Evolutionary conservation across 441 rosid genomes (phyloP).

Genomic region (Erodium trifolium): DNA sequence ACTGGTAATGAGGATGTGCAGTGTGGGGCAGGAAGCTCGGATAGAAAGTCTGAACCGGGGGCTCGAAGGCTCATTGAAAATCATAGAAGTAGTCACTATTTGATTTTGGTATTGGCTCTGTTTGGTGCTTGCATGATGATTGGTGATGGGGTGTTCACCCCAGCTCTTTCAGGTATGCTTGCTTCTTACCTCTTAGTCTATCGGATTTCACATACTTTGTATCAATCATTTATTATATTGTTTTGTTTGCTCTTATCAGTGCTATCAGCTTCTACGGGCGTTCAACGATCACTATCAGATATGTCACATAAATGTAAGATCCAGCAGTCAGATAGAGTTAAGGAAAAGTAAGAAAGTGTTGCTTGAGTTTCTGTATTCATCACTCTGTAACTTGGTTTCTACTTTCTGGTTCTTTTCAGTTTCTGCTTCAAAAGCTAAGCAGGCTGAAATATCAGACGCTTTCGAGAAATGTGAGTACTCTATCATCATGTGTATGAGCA

Average conservation of each 20-base stretch:
- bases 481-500: not conserved
- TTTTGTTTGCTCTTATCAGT: conserved; percentile 26
- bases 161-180: conserved; percentile 50
- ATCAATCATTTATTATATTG: conserved; percentile 1
- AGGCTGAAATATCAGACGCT: conserved; percentile 23
- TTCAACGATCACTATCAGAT: conserved; percentile 34
- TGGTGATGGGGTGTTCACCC: conserved; percentile 50
- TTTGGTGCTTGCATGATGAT: conserved; percentile 60
- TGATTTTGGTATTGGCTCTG: conserved; percentile 43
- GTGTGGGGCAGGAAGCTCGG: conserved; percentile 26
- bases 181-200: not conserved
- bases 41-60: conserved; percentile 29
- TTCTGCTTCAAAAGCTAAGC: conserved; percentile 24
- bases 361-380: not conserved
- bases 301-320: conserved; percentile 34
- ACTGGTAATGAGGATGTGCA: conserved; percentile 22
- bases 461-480: conserved; percentile 38
- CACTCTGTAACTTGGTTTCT: conserved; percentile 6
- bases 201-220: not conserved
- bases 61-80: conserved; percentile 37
- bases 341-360: too few relatives aligned
- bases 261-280: conserved; percentile 44
- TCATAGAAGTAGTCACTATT: conserved; percentile 35
- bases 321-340: conserved; percentile 8
- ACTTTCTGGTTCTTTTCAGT: conserved; percentile 29